Evolutionary conservation across 1,139 yeast species (phyloP).

Genomic region (Wickerhamomyces sp.): DNA sequence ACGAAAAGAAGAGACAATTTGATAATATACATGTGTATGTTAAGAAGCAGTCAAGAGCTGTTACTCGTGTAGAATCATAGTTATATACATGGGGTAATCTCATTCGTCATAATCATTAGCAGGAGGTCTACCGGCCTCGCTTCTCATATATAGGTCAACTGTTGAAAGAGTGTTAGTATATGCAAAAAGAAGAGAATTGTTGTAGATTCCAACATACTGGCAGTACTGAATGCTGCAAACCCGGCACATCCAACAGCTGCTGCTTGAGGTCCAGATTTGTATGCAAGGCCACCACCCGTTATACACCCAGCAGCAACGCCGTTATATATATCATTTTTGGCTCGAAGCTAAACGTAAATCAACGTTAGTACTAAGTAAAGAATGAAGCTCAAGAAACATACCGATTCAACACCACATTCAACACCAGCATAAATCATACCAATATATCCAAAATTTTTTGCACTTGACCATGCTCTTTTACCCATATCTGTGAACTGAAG

Average conservation of each 20-base stretch:
- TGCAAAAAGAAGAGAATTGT: background rate
- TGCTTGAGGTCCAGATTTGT: constrained; percentile 91
- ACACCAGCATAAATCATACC: constrained; percentile 94
- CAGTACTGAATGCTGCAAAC: constrained; percentile 93
- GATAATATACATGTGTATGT: background rate
- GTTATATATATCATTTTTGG: constrained; percentile 88
- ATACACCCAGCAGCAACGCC: constrained; percentile 93
- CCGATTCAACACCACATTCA: constrained; percentile 79
- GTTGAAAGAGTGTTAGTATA: constrained; percentile 5
- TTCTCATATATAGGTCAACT: constrained; percentile 79
- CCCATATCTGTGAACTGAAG: constrained; percentile 93
- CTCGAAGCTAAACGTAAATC: constrained; percentile 43
- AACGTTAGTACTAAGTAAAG: background rate
- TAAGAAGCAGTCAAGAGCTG: too few relatives aligned
- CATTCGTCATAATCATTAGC: constrained; percentile 81
- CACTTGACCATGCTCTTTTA: constrained; percentile 75
- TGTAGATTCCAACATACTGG: constrained; percentile 33
- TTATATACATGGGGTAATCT: constrained; percentile 1
- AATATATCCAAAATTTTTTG: constrained; percentile 91
- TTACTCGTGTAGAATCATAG: background rate
- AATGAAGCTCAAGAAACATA: constrained; percentile 4
- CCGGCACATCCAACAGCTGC: constrained; percentile 94
- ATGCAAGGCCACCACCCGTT: constrained; percentile 94
- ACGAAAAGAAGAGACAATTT: background rate
- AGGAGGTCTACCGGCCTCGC: constrained; percentile 86